Base-by-base conservation (phyloP, 2,329 filamentous ascomycete species). In the Verticillium nonalfalfae region DNA sequence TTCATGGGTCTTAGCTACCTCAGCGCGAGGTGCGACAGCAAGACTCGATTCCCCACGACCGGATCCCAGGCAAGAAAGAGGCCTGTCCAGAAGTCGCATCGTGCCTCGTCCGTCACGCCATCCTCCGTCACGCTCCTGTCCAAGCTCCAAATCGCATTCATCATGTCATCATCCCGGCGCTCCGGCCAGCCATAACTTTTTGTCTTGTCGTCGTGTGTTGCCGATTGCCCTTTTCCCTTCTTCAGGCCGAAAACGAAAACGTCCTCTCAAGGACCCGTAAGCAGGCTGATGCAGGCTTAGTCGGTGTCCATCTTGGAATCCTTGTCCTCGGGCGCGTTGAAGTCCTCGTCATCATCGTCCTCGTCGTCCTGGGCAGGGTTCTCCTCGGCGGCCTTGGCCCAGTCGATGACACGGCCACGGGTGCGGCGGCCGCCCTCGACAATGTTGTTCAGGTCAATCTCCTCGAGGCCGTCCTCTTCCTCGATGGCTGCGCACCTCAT, bases 391-490 rank as follows among this genome's bases (percentile, higher is more conserved):
- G 93, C 93, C 81, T 96, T 93, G 71, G 90, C 90, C 78, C 91
- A 98, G 82, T 98, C 91, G 74, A 98, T 97, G 72, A 88, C 84
- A 76, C 91, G 91, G 73, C 93, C 93, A 72, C 94, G 94, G 66
- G 94, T 98, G 76, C 95, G 94, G 70, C 88, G 86, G 65, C 89
- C 89, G 66, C 82, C 84, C 62, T 79, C 75, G 72, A 98, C 87
- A 75, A 98, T 96, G 84, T 98, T 98, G 74, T 85, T 85, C 61
- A 85, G 81, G 73, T 96, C 91, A 74, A 99, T 97, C 78, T 94
- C 93, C 74, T 96, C 91, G 82, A 97, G 85, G 76, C 90, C 90
- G 71, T 93, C 91, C 55, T 90, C 89, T 59, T 91, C 90, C 61
- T 79, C 83, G 78, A 75, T 56, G 36, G 66, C 61, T 66, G 61